Percentiles rank a stretch among this genome's conserved stretches.
Evolutionary conservation across 2,329 filamentous ascomycete species (phyloP).

Genomic region (Madurella mycetomatis): DNA sequence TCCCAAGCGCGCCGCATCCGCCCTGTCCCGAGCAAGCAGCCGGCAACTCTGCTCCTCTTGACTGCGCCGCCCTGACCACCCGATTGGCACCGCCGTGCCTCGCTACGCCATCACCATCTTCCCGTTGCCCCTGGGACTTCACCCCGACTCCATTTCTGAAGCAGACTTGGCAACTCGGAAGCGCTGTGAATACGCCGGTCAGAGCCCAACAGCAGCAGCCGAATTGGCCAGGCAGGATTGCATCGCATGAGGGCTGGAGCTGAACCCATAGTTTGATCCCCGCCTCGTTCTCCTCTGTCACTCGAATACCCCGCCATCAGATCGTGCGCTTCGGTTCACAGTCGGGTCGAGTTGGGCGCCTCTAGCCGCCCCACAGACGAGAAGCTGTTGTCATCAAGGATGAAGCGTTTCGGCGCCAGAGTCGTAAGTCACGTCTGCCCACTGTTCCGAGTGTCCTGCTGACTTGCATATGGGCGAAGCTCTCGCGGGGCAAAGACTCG

Average conservation of each 20-base stretch:
- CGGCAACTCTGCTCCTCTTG: not conserved
- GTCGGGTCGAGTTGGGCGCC: constrained; percentile 26
- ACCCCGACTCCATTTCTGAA: constrained; percentile 1
- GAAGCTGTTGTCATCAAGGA: constrained; percentile 49
- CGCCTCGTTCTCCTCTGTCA: not conserved
- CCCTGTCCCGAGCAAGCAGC: constrained; percentile 5
- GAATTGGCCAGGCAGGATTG: constrained; percentile 4
- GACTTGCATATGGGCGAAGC: constrained; percentile 47
- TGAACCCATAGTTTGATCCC: not conserved
- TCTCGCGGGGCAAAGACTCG: constrained; percentile 82
- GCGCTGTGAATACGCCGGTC: constrained; percentile 9
- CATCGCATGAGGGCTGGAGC: constrained; percentile 11
- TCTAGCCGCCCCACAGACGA: constrained; percentile 26
- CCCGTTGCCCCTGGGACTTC: constrained; percentile 5
- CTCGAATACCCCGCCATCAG: constrained; percentile 4
- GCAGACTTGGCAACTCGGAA: constrained; percentile 4
- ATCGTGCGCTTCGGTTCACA: constrained; percentile 17
- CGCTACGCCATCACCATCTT: constrained; percentile 8
- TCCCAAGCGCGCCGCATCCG: not conserved
- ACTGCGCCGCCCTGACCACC: constrained; percentile 17
- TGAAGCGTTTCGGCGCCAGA: constrained; percentile 97
- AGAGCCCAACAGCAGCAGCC: constrained; percentile 1
- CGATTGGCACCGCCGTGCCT: constrained; percentile 11
- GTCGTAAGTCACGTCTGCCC: constrained; percentile 63
- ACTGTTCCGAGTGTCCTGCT: not conserved